Percentiles rank a stretch among this genome's conserved stretches.
Conservation (phyloP, 1,139 yeast species). For the Trichomonascaceae sp. region DNA sequence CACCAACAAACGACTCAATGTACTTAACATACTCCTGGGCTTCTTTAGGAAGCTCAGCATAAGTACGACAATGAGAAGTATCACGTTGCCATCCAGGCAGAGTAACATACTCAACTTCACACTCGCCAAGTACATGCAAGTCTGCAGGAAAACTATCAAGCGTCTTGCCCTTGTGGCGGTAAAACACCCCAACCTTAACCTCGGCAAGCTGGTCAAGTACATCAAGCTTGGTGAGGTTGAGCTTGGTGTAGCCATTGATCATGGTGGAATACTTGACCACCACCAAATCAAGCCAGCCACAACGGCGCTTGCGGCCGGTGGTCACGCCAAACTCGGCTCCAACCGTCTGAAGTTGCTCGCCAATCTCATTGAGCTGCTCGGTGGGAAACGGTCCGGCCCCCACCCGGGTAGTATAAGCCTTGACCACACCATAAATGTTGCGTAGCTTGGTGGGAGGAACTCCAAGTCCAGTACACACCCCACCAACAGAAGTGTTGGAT, state of each 20-base stretch:
- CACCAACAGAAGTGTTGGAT: conserved; percentile 92
- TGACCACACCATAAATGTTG: conserved; percentile 87
- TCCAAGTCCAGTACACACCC: conserved; percentile 95
- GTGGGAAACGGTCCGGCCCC: conserved; percentile 99
- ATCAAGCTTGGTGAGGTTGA: conserved; percentile 91
- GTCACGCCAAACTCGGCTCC: conserved; percentile 98
- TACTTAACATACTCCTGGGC: conserved; percentile 73
- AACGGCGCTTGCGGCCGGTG: conserved; percentile 98
- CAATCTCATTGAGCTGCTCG: conserved; percentile 79
- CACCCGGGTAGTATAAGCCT: conserved; percentile 97
- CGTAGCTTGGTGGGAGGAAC: conserved; percentile 74
- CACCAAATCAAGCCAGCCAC: conserved; percentile 98
- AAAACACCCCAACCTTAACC: conserved; percentile 75
- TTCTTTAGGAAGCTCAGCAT: conserved; percentile 71
- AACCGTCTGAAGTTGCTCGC: conserved; percentile 75
- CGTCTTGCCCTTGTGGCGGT: conserved; percentile 62
- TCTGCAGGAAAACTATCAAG: conserved; percentile 87
- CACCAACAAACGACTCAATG: conserved; percentile 72
- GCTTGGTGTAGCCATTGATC: conserved; percentile 88
- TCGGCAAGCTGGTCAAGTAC: conserved; percentile 84
- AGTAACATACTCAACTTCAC: conserved; percentile 80
- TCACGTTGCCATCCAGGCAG: conserved; percentile 91
- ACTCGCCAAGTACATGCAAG: conserved; percentile 63
- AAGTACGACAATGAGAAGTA: conserved; percentile 58
- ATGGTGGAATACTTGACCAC: conserved; percentile 81